Conservation (phyloP, 1,139 yeast species). For the Meyerozyma guilliermondii region DNA sequence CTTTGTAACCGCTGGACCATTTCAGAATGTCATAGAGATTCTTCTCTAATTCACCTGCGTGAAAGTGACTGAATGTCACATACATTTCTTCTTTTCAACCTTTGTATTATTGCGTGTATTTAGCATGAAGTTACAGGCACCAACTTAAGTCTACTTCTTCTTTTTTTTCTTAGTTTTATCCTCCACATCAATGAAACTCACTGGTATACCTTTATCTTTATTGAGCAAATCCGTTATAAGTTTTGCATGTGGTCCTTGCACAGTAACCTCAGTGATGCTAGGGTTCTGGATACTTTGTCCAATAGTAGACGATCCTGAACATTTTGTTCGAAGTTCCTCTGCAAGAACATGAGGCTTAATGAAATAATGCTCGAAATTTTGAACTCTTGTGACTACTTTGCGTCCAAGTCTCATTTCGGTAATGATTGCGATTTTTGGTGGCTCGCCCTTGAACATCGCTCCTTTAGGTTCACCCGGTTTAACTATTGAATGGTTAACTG, state of each 20-base stretch:
- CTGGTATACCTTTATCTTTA: slow-evolving; percentile 57
- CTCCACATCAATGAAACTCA: slow-evolving; percentile 59
- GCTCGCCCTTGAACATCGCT: slow-evolving; percentile 52
- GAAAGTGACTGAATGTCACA: neutral
- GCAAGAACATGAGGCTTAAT: slow-evolving; percentile 65
- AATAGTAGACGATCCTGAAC: slow-evolving; percentile 86
- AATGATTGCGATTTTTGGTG: slow-evolving; percentile 62
- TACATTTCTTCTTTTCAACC: neutral
- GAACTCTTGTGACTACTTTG: slow-evolving; percentile 69
- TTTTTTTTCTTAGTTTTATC: slow-evolving; percentile 61
- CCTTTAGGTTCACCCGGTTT: slow-evolving; percentile 41
- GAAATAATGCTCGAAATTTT: slow-evolving; percentile 63
- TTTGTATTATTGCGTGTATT: slow-evolving; percentile 1
- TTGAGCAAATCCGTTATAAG: slow-evolving; percentile 53
- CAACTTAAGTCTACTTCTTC: slow-evolving; percentile 20
- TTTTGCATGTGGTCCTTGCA: slow-evolving; percentile 86
- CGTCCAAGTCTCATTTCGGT: slow-evolving; percentile 81
- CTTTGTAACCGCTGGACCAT: slow-evolving; percentile 52
- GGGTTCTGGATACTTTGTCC: slow-evolving; percentile 52
- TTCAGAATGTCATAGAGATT: slow-evolving; percentile 52
- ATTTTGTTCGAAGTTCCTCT: slow-evolving; percentile 64
- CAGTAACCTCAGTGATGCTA: slow-evolving; percentile 61
- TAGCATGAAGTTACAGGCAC: neutral
- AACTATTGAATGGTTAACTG: slow-evolving; percentile 53
- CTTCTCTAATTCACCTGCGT: slow-evolving; percentile 25